Evolutionary conservation across 768 basidiomycete species (phyloP).

Genomic region (Boletus rubescentipes): DNA sequence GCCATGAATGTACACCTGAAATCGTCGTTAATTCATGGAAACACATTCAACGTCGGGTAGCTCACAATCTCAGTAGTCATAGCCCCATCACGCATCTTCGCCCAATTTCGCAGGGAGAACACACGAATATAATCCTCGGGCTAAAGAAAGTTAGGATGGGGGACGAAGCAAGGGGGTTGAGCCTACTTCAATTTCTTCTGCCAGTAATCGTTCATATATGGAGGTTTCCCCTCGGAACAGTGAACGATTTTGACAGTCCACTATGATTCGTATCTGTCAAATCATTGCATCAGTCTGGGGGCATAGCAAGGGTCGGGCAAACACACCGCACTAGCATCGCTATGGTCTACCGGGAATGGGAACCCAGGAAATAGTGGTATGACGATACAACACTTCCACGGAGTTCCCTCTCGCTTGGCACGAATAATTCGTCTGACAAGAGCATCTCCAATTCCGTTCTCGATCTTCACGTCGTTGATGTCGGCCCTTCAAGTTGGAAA

Average conservation of each 20-base stretch:
- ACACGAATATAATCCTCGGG: conserved; percentile 91
- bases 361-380: conserved; percentile 94
- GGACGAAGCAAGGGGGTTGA: not conserved
- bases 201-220: conserved; percentile 81
- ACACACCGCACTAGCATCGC: conserved; percentile 87
- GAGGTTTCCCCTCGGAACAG: conserved; percentile 88
- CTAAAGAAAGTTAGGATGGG: conserved; percentile 38
- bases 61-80: conserved; percentile 85
- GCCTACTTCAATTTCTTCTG: conserved; percentile 83
- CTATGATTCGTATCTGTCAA: conserved; percentile 81
- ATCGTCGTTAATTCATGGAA: conserved; percentile 12
- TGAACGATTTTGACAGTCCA: conserved; percentile 92
- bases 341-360: conserved; percentile 87
- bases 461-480: conserved; percentile 80
- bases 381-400: conserved; percentile 91
- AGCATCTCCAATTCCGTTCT: conserved; percentile 94
- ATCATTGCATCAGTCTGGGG: not conserved
- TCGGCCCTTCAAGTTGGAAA: conserved; percentile 55
- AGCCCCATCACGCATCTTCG: conserved; percentile 77
- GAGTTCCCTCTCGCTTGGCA: conserved; percentile 75
- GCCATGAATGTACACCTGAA: conserved; percentile 82
- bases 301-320: not conserved
- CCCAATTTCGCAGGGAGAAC: conserved; percentile 93
- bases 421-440: conserved; percentile 87
- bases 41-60: not conserved